Evolutionary conservation across 352 stramenopile species (phyloP), one percentile per base, ranked within the genome.

Genomic region (Phytophthora litchii): DNA sequence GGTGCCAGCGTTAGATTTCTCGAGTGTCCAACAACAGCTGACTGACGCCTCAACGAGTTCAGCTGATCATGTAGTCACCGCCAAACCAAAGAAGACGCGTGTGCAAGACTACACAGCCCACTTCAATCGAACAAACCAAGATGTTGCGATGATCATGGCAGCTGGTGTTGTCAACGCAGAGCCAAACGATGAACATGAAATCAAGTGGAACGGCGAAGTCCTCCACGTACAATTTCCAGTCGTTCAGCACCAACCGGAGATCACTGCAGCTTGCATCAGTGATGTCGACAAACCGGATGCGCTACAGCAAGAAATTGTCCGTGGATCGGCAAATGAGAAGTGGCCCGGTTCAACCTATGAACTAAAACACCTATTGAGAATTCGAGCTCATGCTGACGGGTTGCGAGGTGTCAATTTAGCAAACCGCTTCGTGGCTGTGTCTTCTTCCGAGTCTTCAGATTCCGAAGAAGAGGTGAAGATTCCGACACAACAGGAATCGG

Each of bases 361-460:
- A 10, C 52, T 89, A 7, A 64, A 70, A 25, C 54, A 82, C 31
- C 49, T 89, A 10, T 44, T 61, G 43, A 64, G 77, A 10, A 83
- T 88, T 41, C 74, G 76, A 16, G 57, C 80, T 12, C 53, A 70
- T 37, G 62, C 60, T 11, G 80, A 89, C 51, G 78, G 77, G 9
- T 80, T 85, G 25, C 80, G 80, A 12, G 53, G 59, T 20, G 74
- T 89, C 21, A 89, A 89, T 50, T 46, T 49, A 1, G 71, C 40
- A 7, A 83, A 71, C 34, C 67, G 51, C 4, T 89, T 89, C 47
- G 55, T 78, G 7, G 41, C 61, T 1, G 38, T 87, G 23, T 76
- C 75, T 14, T 82, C 66, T 0, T 80, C 72, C 1, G 63, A 72
- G 46, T 72, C 63, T 23, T 67, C 64, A 9, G 51, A 68, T 1